Conservation (phyloP, 106 monocot species). For the Alisma plantagoaquatica region DNA sequence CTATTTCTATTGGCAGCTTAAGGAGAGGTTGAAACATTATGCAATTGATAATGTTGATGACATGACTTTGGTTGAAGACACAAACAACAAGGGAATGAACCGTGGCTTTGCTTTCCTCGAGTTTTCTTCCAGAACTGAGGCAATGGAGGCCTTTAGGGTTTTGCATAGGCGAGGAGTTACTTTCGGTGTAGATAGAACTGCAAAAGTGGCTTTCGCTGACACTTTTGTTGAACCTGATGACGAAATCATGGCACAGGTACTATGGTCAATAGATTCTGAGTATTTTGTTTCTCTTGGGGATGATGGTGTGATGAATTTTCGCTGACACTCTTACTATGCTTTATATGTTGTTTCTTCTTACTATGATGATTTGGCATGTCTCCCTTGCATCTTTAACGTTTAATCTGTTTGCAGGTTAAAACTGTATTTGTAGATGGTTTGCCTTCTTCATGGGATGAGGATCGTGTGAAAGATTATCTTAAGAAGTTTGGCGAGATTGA, state of each 20-base stretch:
- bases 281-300: background rate
- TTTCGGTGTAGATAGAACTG: conserved; percentile 72
- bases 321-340: background rate
- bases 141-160: conserved; percentile 70
- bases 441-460: conserved; percentile 88
- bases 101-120: conserved; percentile 96
- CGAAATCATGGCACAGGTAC: conserved; percentile 94
- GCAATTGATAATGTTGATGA: conserved; percentile 81
- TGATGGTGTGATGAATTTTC: background rate
- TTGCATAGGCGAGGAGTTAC: conserved; percentile 70
- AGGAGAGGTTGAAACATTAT: conserved; percentile 65
- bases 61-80: conserved; percentile 62
- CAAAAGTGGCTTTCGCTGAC: conserved; percentile 92
- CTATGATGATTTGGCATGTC: background rate
- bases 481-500: conserved; percentile 86
- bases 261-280: background rate
- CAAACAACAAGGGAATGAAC: conserved; percentile 68
- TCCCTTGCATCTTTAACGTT: background rate
- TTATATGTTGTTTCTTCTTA: background rate
- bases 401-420: conserved; percentile 52
- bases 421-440: conserved; percentile 91
- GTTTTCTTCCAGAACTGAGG: conserved; percentile 72
- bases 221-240: conserved; percentile 86
- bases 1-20: conserved; percentile 39
- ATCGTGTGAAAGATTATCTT: conserved; percentile 55